Base-by-base conservation (phyloP, 495 filamentous ascomycete species). In the Tetracladium marchalianum region DNA sequence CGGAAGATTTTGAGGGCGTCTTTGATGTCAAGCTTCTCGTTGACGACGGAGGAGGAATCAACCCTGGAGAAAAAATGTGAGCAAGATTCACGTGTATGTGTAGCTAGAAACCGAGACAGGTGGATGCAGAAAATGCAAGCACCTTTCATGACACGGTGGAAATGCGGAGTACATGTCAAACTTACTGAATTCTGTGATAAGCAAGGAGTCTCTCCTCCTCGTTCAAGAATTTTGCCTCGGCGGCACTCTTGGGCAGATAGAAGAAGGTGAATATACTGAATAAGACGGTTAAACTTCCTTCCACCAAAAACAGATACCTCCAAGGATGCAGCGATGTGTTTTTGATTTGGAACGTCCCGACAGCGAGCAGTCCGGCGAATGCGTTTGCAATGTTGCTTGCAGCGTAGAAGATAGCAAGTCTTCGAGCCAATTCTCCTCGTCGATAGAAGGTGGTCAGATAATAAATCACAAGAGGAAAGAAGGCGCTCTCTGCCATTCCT, bases 251-350 rank as follows among this genome's bases (percentile, higher is more conserved):
- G 0, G 85, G 85, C 3, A 90, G 72, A 51, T 84, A 88, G 61
- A 71, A 81, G 53, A 71, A 81, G n/a, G 77, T 79, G 50, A 89
- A 79, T 47, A 78, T 54, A 8, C 79, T 65, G 60, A 85, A 85
- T 43, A 74, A 51, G 5, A 84, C 66, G 0, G 84, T 85, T 49
- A 69, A 68, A 7, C 63, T 47, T 3, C 85, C 85, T 50, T 90
- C 84, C 31, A 89, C 79, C 41, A 89, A 63, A 59, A 90, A 90
- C 7, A 89, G 75, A 58, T 86, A 88, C 2, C 79, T 69, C 85
- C 85, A 90, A 15, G 70, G 64, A 1, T 66, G 49, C 27, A 85
- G 53, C 15, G 38, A 35, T 18, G 57, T 46, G 22, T 27, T 27
- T 18, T 40, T 47, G 55, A 88, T 88, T 44, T 81, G 84, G 61